Conservation (phyloP, 495 filamentous ascomycete genomes). For the Neurospora sp. region DNA sequence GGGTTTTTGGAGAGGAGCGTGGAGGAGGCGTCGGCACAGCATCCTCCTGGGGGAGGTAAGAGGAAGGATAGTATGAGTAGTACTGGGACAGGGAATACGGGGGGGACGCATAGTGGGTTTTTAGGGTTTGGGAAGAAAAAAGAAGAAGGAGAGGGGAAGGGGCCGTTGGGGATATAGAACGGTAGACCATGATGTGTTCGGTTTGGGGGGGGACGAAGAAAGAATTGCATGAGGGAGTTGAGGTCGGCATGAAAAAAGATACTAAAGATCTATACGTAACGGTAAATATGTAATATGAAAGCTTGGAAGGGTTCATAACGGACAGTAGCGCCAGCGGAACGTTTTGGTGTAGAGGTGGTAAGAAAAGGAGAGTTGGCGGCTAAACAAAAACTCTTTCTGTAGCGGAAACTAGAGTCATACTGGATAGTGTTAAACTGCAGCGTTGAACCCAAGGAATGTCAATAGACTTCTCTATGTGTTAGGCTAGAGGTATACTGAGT, state of each 20-base stretch:
- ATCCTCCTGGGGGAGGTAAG: slow-evolving; percentile 1
- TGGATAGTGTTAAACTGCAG: background rate
- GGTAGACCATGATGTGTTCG: background rate
- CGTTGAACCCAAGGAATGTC: background rate
- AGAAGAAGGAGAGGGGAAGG: background rate
- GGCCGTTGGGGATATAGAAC: background rate
- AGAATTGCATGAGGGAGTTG: too few relatives aligned
- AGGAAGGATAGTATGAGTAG: slow-evolving; percentile 35
- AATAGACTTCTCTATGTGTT: background rate
- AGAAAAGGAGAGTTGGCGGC: background rate
- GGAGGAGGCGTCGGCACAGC: slow-evolving; percentile 36
- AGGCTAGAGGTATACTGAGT: background rate
- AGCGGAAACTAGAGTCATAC: background rate
- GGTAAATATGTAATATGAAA: background rate
- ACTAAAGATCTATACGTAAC: background rate
- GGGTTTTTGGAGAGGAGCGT: slow-evolving; percentile 82
- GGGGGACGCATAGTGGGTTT: slow-evolving; percentile 10
- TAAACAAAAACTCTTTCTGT: background rate
- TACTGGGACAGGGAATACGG: slow-evolving; percentile 24
- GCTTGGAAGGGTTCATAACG: background rate
- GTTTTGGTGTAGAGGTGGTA: background rate
- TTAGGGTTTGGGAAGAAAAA: background rate
- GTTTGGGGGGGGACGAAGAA: too few relatives aligned
- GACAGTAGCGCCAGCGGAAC: background rate
- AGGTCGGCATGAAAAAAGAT: background rate